phyloP scores from a whole-genome alignment of 2,329 filamentous ascomycete species.

The Hypoxylon rubiginosum region DNA sequence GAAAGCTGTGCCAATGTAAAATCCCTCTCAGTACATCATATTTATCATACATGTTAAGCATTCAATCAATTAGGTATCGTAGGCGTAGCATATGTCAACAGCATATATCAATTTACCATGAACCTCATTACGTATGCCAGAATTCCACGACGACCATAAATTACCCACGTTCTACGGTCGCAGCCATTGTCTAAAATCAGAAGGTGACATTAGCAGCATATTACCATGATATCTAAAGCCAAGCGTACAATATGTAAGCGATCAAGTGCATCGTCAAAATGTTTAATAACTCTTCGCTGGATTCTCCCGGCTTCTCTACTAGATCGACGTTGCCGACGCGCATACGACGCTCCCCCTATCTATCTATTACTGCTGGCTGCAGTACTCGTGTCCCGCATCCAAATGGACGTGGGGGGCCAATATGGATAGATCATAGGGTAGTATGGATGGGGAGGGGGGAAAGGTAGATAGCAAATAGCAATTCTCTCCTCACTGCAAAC shows the following conservation, averaged over 20 bases:
- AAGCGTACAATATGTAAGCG: background rate
- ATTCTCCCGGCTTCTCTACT: slow-evolving; percentile 29
- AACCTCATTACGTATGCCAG: too few species aligned
- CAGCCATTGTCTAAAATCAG: background rate
- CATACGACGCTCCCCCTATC: slow-evolving; percentile 23
- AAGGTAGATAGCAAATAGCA: slow-evolving; percentile 27
- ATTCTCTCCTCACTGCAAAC: slow-evolving; percentile 13
- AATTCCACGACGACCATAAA: background rate
- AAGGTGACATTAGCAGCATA: background rate
- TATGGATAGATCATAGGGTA: slow-evolving; percentile 25
- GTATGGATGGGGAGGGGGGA: slow-evolving; percentile 6
- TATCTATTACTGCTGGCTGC: slow-evolving; percentile 24
- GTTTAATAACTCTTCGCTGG: slow-evolving; percentile 27
- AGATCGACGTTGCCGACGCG: slow-evolving; percentile 30
- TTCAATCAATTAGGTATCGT: too few species aligned
- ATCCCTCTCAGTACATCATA: too few species aligned
- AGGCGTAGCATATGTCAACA: too few species aligned
- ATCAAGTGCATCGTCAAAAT: background rate
- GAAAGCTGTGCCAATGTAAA: too few species aligned
- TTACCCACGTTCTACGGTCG: background rate
- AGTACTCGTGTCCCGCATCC: slow-evolving; percentile 23
- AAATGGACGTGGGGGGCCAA: slow-evolving; percentile 22
- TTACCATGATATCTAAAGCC: background rate
- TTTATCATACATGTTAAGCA: too few species aligned
- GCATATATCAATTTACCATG: too few species aligned